Evolutionary conservation across 1,284 basidiomycete species (phyloP).

Genomic region (Tetrapyrgos nigripes): DNA sequence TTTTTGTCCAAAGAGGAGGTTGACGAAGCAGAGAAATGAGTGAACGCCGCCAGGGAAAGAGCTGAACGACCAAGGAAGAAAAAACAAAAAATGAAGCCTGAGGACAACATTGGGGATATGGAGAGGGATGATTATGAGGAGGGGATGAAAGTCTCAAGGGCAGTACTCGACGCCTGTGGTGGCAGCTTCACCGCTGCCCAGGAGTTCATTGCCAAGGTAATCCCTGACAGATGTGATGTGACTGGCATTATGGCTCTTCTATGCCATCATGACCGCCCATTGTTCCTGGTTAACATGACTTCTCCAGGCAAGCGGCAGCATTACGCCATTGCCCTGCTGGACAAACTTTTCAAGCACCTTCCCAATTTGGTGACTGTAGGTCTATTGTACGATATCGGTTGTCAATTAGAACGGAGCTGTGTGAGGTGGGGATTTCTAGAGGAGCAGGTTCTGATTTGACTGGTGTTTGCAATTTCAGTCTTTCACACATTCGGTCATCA

Average conservation of each 20-base stretch:
- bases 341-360: conserved; percentile 23
- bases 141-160: conserved; percentile 25
- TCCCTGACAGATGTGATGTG: neutral
- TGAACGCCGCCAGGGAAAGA: neutral
- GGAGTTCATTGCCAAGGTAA: neutral
- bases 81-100: no score
- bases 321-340: conserved; percentile 8
- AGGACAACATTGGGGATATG: neutral
- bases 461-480: conserved; percentile 33
- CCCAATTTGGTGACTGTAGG: conserved; percentile 10
- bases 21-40: neutral
- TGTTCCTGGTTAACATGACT: conserved; percentile 23
- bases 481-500: conserved; percentile 42
- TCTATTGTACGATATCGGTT: conserved; percentile 3
- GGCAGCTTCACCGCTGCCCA: conserved; percentile 39
- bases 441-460: conserved; percentile 20
- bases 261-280: neutral
- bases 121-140: conserved; percentile 6
- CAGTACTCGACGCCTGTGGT: conserved; percentile 36
- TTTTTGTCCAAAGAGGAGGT: conserved; percentile 13
- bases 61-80: neutral
- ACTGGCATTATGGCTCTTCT: neutral
- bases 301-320: conserved; percentile 28
- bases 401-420: neutral
- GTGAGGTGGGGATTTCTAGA: conserved; percentile 13